phyloP scores from a whole-genome alignment of 73 alveolate genomes.

The Symbiodinium pilosum region DNA sequence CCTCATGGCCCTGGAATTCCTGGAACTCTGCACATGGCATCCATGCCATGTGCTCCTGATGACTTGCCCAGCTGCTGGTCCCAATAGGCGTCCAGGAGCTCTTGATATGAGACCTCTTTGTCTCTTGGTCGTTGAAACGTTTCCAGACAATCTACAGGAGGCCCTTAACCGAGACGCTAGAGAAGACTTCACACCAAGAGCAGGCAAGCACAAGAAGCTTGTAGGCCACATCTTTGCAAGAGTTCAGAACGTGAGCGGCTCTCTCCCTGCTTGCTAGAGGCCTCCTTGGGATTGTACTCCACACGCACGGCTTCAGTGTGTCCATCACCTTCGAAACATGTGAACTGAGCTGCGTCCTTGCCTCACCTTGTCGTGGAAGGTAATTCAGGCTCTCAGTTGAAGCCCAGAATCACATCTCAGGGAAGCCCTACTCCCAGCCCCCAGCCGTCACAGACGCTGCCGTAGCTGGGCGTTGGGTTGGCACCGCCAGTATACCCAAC shows the following conservation, averaged over 20 bases:
- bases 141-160: no score
- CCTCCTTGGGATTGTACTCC: constrained; percentile 90
- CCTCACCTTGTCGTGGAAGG: no score
- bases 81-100: constrained; percentile 78
- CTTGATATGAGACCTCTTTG: constrained; percentile 48
- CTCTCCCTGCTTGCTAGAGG: no score
- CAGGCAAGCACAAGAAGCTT: neutral
- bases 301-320: constrained; percentile 87
- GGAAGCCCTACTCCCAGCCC: neutral
- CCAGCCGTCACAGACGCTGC: constrained; percentile 62
- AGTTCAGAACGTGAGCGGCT: no score
- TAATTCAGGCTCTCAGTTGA: no score
- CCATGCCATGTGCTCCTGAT: no score
- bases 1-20: no score
- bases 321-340: constrained; percentile 31
- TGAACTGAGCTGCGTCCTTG: neutral
- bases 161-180: neutral
- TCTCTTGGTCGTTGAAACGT: no score
- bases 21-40: no score
- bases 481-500: constrained; percentile 81
- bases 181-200: neutral
- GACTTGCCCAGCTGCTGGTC: neutral
- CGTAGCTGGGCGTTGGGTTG: constrained; percentile 51
- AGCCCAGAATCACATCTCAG: no score
- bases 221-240: neutral